Evolutionary conservation across 2,329 filamentous ascomycete species (phyloP).

Genomic region (Nannizziopsis arthrosporioides): DNA sequence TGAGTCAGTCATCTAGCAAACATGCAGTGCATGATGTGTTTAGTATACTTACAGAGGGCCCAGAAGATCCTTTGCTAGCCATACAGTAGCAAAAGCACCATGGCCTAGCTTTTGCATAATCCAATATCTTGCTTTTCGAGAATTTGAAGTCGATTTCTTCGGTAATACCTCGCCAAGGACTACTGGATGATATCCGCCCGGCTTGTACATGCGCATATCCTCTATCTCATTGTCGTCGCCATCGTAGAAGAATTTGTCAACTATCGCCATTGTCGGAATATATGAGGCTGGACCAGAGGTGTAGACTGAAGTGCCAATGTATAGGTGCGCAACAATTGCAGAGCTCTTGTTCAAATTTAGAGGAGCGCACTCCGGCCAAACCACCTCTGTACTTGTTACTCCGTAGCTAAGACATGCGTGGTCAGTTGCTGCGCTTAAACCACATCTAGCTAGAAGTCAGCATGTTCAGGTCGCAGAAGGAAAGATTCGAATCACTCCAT

Average conservation of each 20-base stretch:
- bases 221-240: background rate
- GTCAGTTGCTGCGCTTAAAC: too few species aligned
- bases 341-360: too few species aligned
- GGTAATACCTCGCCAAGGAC: background rate
- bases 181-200: slow-evolving; percentile 2
- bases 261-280: background rate
- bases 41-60: background rate
- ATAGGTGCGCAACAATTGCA: too few species aligned
- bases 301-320: too few species aligned
- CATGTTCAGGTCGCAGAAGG: too few species aligned
- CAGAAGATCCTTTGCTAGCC: slow-evolving; percentile 3
- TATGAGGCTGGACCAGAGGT: background rate
- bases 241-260: background rate
- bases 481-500: too few species aligned
- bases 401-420: too few species aligned
- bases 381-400: too few species aligned
- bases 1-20: background rate
- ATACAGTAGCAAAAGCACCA: slow-evolving; percentile 10
- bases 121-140: slow-evolving; percentile 5
- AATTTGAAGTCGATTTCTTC: background rate
- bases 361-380: too few species aligned
- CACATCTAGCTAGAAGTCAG: too few species aligned
- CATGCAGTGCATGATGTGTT: background rate
- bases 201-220: slow-evolving; percentile 3
- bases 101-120: slow-evolving; percentile 6